phyloP scores from a whole-genome alignment of 2,329 filamentous ascomycete genomes.

The Dactylellina cionopaga region DNA sequence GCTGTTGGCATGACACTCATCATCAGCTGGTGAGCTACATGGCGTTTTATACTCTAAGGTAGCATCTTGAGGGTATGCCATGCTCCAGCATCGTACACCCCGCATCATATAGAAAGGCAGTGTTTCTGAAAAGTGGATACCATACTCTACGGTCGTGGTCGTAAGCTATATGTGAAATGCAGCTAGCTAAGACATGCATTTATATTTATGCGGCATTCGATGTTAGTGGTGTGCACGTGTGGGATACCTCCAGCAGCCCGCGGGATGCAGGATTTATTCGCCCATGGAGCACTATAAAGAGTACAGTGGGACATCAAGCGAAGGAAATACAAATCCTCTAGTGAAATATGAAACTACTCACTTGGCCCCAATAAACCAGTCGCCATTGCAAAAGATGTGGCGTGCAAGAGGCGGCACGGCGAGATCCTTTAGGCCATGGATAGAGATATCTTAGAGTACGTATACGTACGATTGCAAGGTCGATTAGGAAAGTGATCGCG shows the following conservation, averaged over 20 bases:
- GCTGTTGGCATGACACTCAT: slow-evolving; percentile 19
- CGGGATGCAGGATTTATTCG: background rate
- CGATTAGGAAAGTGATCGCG: slow-evolving; percentile 47
- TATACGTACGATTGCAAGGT: slow-evolving; percentile 20
- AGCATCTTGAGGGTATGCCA: background rate
- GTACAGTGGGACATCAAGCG: slow-evolving; percentile 38
- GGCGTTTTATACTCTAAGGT: slow-evolving; percentile 44
- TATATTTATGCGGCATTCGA: background rate
- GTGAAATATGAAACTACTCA: background rate
- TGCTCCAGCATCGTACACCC: slow-evolving; percentile 17
- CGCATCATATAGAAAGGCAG: slow-evolving; percentile 33
- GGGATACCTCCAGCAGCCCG: slow-evolving; percentile 1
- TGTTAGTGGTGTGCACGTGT: no score
- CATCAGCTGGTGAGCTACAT: slow-evolving; percentile 26
- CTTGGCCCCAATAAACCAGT: slow-evolving; percentile 16
- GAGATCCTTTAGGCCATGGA: slow-evolving; percentile 28
- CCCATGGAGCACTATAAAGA: background rate
- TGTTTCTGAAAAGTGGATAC: slow-evolving; percentile 21
- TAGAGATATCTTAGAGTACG: slow-evolving; percentile 20
- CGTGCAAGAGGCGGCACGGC: slow-evolving; percentile 32
- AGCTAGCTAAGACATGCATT: slow-evolving; percentile 20
- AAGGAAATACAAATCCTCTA: slow-evolving; percentile 27
- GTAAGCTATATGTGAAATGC: slow-evolving; percentile 35
- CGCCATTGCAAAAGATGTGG: slow-evolving; percentile 28
- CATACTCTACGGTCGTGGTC: slow-evolving; percentile 6